A percentile compares a stretch with the other conserved stretches of the same genome.
Evolutionary conservation across 371 early-diverging fungal genomes (phyloP).

Genomic region (Mucor velutinosus): DNA sequence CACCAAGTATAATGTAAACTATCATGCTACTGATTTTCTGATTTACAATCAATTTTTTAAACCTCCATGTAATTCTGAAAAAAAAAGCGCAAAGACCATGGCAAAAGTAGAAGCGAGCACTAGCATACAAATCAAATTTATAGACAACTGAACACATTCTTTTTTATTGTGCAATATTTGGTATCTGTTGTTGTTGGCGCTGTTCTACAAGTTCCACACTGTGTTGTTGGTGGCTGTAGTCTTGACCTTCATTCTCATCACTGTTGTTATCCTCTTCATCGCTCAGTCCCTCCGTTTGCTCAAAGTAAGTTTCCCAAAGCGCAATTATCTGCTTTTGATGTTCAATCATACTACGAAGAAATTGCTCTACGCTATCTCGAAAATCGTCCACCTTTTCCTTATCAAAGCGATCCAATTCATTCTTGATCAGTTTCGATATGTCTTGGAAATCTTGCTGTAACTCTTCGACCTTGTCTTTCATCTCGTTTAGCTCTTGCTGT

Average conservation of each 20-base stretch:
- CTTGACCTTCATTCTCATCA: neutral
- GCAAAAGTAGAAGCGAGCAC: too few species aligned
- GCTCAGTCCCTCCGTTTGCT: conserved; percentile 42
- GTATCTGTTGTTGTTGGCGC: neutral
- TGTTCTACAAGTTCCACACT: neutral
- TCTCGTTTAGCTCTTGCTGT: conserved; percentile 70
- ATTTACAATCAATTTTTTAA: too few species aligned
- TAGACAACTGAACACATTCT: too few species aligned
- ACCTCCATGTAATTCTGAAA: too few species aligned
- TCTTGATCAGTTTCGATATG: conserved; percentile 69
- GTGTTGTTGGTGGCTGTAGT: neutral
- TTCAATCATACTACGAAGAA: conserved; percentile 75
- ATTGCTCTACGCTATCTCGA: conserved; percentile 73
- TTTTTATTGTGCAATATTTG: neutral
- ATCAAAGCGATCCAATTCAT: conserved; percentile 86
- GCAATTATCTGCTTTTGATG: conserved; percentile 79
- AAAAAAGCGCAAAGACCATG: too few species aligned
- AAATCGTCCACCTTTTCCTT: conserved; percentile 85
- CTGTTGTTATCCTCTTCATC: conserved; percentile 25
- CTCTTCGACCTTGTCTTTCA: conserved; percentile 58
- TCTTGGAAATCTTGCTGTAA: conserved; percentile 71
- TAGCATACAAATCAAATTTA: too few species aligned
- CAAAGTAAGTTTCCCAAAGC: conserved; percentile 73
- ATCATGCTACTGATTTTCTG: too few species aligned
- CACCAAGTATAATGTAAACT: too few species aligned